Base-by-base conservation (phyloP, 2,329 filamentous ascomycete genomes). In the Zymoseptoria pseudotritici region DNA sequence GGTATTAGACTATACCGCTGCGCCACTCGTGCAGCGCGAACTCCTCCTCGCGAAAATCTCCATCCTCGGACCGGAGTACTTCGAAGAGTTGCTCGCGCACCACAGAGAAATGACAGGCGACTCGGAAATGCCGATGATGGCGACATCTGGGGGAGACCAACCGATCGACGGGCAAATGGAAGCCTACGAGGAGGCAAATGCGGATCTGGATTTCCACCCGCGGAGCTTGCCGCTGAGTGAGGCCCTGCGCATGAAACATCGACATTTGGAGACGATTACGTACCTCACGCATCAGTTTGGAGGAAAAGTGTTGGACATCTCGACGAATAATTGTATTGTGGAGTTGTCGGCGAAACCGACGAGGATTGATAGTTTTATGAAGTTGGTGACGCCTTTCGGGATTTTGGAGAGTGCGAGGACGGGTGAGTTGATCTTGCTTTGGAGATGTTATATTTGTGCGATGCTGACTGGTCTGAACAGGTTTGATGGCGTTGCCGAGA, bases 201-300 rank as follows among this genome's bases (percentile, higher is more conserved):
- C 69, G 50, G 70, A 72, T 68, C 67, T 59, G 55, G 91, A 96
- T 75, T 99, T 91, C 78, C 94, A 99, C 75, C 94, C 94, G 2
- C 90, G 87, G 75, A 89, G 89, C 70, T 80, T 99, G 67, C 89
- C 90, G 55, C 83, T 87, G 58, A 95, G 89, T 70, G 87, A 99
- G 79, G 94, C 93, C 17, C 79, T 99, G 71, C 85, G 94, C 72
- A 90, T 97, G 77, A 99, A 99, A 82, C 92, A 97, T 75, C 91
- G 97, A 80, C 94, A 99, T 80, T 78, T 99, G 68, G 90, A 93
- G 79, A 91, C 89, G 59, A 96, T 99, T 71, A 99, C 94, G 59
- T 94, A 96, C 77, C 86, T 99, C 73, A 88, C 93, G 19, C 94
- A 99, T 79, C 94, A 99, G 72, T 99, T 99, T 71, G 92, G 92